Conservation (phyloP, 2,329 filamentous ascomycete genomes). For the Fusarium falciforme region DNA sequence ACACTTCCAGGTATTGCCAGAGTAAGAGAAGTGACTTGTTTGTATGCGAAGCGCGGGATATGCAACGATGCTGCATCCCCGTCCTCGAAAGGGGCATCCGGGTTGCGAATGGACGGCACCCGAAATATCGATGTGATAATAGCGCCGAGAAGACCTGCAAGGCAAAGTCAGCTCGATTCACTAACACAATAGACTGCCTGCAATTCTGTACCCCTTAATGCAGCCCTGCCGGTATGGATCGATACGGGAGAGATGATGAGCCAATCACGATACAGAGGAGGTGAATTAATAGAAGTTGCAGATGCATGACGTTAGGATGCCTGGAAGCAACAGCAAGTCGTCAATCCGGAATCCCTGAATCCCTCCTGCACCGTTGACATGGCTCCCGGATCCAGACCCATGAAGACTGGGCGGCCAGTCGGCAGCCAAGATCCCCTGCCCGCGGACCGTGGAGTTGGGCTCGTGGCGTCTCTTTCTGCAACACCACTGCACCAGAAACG, state of each 20-base stretch:
- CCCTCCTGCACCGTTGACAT: constrained; percentile 3
- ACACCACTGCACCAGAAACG: constrained; percentile 21
- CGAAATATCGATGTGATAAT: background rate
- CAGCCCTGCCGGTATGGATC: background rate
- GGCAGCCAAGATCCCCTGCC: constrained; percentile 1
- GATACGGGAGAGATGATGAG: background rate
- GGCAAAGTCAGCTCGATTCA: background rate
- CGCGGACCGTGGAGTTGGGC: constrained; percentile 16
- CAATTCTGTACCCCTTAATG: background rate
- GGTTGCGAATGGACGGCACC: background rate
- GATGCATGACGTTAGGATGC: background rate
- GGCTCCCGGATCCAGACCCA: constrained; percentile 8
- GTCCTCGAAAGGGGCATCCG: background rate
- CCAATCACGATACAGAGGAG: background rate
- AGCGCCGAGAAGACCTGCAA: background rate
- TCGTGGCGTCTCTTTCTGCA: constrained; percentile 14
- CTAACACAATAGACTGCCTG: background rate
- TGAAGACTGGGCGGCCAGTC: constrained; percentile 7
- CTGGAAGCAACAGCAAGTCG: background rate
- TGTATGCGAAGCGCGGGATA: background rate
- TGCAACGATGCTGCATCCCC: background rate
- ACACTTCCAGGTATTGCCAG: background rate
- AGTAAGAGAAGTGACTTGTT: background rate
- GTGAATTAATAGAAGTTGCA: background rate
- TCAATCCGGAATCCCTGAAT: background rate